Evolutionary conservation across 1,284 basidiomycete genomes (phyloP), one percentile per base, ranked within the genome.

Genomic region (Phlebopus sp.): DNA sequence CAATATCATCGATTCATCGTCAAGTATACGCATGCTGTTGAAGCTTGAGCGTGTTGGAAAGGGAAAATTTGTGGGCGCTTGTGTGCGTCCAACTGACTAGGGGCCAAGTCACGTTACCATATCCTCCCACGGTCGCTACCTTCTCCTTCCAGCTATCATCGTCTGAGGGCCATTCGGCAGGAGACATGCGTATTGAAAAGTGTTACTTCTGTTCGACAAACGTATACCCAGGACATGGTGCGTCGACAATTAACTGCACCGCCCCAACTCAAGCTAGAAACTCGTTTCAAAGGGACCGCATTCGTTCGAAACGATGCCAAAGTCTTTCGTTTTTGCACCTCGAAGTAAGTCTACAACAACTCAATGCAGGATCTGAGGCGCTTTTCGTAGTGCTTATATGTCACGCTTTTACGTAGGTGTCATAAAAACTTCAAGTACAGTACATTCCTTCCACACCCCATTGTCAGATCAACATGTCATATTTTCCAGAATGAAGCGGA

Each of bases 271-370:
- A 43, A 19, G 19, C 21, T 45, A 15, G 48, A 11, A 38, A 30
- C 32, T 44, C 15, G 6, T 6, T 23, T 23, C 11, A 15, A 57
- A 92, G 90, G 91, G 10, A 82, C 84, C 59, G 92, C 92, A 47
- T 98, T 98, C 64, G 95, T 98, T 50, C 79, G 95, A 54, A 98
- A 98, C 70, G 95, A 98, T 72, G 83, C 92, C 48, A 97, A 98
- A 75, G 86, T 92, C 54, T 98, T 97, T 72, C 79, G 94, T 44
- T 97, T 98, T 71, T 98, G 95, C 70, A 90, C 92, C 13, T 94
- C 92, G 64, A 97, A 97, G 89, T 98, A 61, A 63, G 85, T 66
- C 11, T 43, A 25, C 31, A 23, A 4, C 21, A 23, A 23, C 21
- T 6, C 21, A 23, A 23, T 4, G 21, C 6, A 3, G 6, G 21